These are phyloP conservation scores for Plantago lanceolata DNA, from an alignment of 305 asterid species.

Conservation along the genomic window DNA sequence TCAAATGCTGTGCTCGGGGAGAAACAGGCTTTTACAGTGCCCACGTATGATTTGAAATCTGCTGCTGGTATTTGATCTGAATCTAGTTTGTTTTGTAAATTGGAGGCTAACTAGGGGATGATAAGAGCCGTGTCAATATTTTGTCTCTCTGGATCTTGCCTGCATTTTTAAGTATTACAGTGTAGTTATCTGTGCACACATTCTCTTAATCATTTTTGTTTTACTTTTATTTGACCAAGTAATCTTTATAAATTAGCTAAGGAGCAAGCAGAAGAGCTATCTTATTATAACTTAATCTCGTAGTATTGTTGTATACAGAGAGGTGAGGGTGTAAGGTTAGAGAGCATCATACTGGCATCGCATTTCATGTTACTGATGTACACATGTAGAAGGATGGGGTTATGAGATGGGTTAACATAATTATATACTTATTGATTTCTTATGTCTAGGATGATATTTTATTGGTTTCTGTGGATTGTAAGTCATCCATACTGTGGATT, in stretches of 20 bases:
- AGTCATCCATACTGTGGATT: not conserved
- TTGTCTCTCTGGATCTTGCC: not conserved
- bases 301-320: too few species aligned
- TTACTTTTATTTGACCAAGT: not conserved
- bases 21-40: slow-evolving; percentile 98
- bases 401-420: not conserved
- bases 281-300: not conserved
- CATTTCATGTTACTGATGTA: not conserved
- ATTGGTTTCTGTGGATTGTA: not conserved
- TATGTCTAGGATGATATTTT: not conserved
- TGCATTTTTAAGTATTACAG: too few species aligned
- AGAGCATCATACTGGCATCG: too few species aligned
- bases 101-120: slow-evolving; percentile 23
- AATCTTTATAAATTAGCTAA: not conserved
- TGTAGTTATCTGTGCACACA: not conserved
- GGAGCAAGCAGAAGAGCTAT: too few species aligned
- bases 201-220: too few species aligned
- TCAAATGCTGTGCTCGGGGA: slow-evolving; percentile 98
- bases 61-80: slow-evolving; percentile 97
- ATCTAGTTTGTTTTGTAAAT: slow-evolving; percentile 41
- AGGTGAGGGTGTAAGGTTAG: too few species aligned
- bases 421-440: not conserved
- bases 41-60: slow-evolving; percentile 99
- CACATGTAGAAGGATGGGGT: not conserved
- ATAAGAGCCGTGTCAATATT: slow-evolving; percentile 23